Percentiles rank a stretch among this genome's conserved stretches.
Conservation (phyloP, 106 monocot species). For the Triglochin maritima region DNA sequence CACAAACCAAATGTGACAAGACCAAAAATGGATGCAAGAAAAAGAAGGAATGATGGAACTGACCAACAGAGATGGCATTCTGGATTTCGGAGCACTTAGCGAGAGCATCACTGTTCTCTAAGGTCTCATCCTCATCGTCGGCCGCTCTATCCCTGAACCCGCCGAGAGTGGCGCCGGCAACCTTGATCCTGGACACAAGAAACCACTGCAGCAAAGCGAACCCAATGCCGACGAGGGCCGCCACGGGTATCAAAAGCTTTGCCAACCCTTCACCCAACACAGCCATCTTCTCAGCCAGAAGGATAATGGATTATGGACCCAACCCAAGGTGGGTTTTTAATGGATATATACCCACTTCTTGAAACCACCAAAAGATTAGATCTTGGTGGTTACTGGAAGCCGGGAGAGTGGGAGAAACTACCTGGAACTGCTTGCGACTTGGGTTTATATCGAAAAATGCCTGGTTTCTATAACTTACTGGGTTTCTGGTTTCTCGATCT, state of each 20-base stretch:
- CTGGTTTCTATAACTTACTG: no score
- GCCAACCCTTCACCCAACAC: slow-evolving; percentile 41
- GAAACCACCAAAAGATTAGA: no score
- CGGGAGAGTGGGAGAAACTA: no score
- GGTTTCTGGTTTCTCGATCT: no score
- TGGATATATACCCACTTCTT: no score
- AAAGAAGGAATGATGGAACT: background rate
- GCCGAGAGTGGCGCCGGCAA: background rate
- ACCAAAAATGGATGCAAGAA: background rate
- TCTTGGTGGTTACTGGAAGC: no score
- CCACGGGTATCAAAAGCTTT: slow-evolving; percentile 55
- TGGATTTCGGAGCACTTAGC: slow-evolving; percentile 18
- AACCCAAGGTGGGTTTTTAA: no score
- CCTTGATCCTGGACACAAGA: slow-evolving; percentile 32
- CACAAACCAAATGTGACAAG: background rate
- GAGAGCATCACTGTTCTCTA: background rate
- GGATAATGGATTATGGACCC: no score
- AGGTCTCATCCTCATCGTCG: slow-evolving; percentile 5
- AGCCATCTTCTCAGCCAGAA: slow-evolving; percentile 14
- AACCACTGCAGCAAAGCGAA: slow-evolving; percentile 63
- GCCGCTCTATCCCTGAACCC: background rate
- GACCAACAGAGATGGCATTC: slow-evolving; percentile 15
- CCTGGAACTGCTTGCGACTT: no score
- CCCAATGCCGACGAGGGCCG: slow-evolving; percentile 57
- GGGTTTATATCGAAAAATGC: no score